Base-by-base conservation (phyloP, 345 rosid genomes). In the Gossypium anomalum region DNA sequence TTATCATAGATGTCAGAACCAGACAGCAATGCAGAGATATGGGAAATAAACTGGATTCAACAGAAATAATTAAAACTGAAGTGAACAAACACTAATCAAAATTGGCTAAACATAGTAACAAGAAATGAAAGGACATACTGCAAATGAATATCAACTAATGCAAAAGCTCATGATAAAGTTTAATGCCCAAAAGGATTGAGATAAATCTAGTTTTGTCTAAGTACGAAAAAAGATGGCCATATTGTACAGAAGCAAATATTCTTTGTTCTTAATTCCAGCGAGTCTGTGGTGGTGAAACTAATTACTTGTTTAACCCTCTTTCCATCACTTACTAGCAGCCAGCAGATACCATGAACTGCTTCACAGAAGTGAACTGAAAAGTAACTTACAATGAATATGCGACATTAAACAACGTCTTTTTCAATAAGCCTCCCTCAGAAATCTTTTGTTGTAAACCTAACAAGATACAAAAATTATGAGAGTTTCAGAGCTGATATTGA, bases 391-490 rank as follows among this genome's bases (percentile, higher is more conserved):
- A 79, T 62, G 89, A 77, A 79, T 87, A 95, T 57, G 99, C 98
- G 68, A 88, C 3, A 82, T 89, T 81, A 77, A 95, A 95, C 62
- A 95, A 29, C 13, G 80, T 87, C 84, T 82, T 82, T 74, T 84
- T 91, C 62, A 91, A 20, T 60, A 84, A 74, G 71, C 97, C 86
- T 59, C 98, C 97, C 5, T 84, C 81, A 73, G 91, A 80, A 71
- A 93, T 83, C 88, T 91, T 95, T 85, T 91, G 97, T 55, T 80
- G 88, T 79, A 95, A 85, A 80, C 98, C 98, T 95, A 84, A 78
- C 74, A 73, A 69, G 17, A 56, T 44, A 59, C 59, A 78, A 71
- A 58, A 62, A 57, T 65, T 78, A 72, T 11, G 74, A 29, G 34
- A 76, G 12, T 62, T 13, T 56, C 41, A 23, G 14, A 57, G n/a